Percentiles rank a stretch among this genome's conserved stretches.
These are phyloP conservation scores for Castanospermum australe DNA, from an alignment of 306 rosid genomes.

Conservation along the genomic window DNA sequence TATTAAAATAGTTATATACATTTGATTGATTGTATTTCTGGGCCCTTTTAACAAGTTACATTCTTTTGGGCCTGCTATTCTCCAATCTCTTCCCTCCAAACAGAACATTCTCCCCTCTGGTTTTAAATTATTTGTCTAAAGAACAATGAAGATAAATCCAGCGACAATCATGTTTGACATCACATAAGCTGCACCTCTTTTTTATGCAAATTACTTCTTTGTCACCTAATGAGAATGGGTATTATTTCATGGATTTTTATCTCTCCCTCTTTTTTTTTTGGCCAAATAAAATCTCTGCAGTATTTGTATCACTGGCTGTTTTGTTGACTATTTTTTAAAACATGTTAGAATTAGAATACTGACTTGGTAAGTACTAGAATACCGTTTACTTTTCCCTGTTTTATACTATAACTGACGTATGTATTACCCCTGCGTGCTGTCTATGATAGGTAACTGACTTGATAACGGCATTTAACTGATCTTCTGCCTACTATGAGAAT, in stretches of 20 bases:
- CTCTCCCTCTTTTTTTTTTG: not conserved
- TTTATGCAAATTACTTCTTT: not conserved
- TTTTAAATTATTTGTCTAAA: not conserved
- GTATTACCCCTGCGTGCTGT: not conserved
- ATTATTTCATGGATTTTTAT: not conserved
- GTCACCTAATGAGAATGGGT: not conserved
- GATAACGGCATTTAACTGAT: not conserved
- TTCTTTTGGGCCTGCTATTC: not conserved
- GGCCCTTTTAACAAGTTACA: not conserved
- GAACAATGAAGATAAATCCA: not conserved
- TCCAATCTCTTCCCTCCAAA: not conserved
- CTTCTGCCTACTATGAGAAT: not conserved
- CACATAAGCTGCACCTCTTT: not conserved
- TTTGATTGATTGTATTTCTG: not conserved
- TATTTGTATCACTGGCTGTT: not conserved
- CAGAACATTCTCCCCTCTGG: not conserved
- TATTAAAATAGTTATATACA: not conserved
- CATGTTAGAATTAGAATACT: not conserved
- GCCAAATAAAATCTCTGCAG: not conserved
- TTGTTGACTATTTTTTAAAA: not conserved
- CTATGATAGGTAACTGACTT: too few relatives aligned
- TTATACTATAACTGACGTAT: not conserved
- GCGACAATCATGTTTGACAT: not conserved
- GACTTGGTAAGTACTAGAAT: not conserved
- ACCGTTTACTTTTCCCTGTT: not conserved